Conservation (phyloP, 176 grass and related monocot species). For the Oryza meridionalis region DNA sequence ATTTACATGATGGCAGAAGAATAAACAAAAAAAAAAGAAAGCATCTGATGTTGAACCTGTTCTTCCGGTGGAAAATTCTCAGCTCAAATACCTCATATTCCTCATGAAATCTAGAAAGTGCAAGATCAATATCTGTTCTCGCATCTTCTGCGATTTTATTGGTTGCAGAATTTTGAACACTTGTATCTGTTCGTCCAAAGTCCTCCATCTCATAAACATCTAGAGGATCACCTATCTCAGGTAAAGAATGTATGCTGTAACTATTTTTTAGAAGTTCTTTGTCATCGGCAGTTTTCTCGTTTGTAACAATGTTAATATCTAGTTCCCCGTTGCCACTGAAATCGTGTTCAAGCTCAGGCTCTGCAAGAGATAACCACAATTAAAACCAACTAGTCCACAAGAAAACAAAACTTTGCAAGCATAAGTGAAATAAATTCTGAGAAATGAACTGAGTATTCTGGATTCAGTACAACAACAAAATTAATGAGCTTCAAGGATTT, state of each 20-base stretch:
- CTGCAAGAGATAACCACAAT: conserved; percentile 33
- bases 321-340: conserved; percentile 26
- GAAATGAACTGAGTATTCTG: not conserved
- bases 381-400: conserved; percentile 21
- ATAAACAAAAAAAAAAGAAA: conserved; percentile 34
- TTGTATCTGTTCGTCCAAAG: conserved; percentile 30
- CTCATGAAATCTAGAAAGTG: conserved; percentile 56
- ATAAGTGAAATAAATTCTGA: not conserved
- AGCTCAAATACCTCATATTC: conserved; percentile 90
- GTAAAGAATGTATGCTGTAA: conserved; percentile 56
- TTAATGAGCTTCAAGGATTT: not conserved
- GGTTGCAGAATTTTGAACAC: conserved; percentile 28
- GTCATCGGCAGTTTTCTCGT: conserved; percentile 50
- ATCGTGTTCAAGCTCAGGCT: conserved; percentile 36
- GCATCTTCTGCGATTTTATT: conserved; percentile 49
- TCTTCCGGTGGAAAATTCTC: conserved; percentile 91
- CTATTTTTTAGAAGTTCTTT: conserved; percentile 60
- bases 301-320: conserved; percentile 19
- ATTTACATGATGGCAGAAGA: conserved; percentile 25
- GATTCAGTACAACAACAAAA: not conserved
- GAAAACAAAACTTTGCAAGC: not conserved
- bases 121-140: conserved; percentile 55
- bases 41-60: conserved; percentile 49
- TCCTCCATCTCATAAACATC: conserved; percentile 57
- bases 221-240: conserved; percentile 48